These are phyloP conservation scores for Schizopora paradoxa DNA, from an alignment of 1,284 basidiomycete species.

Conservation along the genomic window DNA sequence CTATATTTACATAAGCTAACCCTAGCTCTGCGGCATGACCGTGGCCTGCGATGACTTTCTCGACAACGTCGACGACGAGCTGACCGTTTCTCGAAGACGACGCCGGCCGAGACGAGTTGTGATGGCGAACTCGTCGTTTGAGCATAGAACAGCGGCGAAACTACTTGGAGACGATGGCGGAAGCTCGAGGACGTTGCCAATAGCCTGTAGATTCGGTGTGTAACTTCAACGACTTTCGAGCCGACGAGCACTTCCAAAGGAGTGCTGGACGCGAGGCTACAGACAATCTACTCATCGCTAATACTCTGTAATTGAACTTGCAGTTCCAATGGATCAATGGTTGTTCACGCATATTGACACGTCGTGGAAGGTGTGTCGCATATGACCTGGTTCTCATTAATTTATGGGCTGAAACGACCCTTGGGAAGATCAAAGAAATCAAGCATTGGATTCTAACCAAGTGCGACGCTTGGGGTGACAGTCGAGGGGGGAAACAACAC, in stretches of 20 bases:
- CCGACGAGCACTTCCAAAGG: neutral
- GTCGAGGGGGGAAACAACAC: constrained; percentile 27
- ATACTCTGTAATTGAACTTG: no score
- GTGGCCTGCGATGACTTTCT: constrained; percentile 30
- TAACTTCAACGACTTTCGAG: neutral
- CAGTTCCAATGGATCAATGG: constrained; percentile 71
- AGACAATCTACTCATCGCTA: no score
- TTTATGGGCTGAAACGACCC: neutral
- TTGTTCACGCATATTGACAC: constrained; percentile 57
- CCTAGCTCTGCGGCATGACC: constrained; percentile 34
- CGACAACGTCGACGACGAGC: constrained; percentile 30
- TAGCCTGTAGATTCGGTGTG: constrained; percentile 15
- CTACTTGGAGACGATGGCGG: constrained; percentile 11
- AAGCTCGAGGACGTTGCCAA: constrained; percentile 12
- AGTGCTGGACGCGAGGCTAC: no score
- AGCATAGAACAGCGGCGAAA: constrained; percentile 7
- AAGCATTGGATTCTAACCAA: constrained; percentile 58
- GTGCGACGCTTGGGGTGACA: constrained; percentile 39
- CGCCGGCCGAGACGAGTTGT: no score
- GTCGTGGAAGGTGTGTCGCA: constrained; percentile 36
- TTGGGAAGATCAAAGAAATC: constrained; percentile 40
- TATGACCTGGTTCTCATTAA: neutral
- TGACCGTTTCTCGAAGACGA: constrained; percentile 36
- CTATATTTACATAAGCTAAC: constrained; percentile 32
- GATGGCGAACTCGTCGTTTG: constrained; percentile 8